These are phyloP conservation scores for Coniella lustricola DNA, from an alignment of 2,329 filamentous ascomycete species.

Conservation along the genomic window DNA sequence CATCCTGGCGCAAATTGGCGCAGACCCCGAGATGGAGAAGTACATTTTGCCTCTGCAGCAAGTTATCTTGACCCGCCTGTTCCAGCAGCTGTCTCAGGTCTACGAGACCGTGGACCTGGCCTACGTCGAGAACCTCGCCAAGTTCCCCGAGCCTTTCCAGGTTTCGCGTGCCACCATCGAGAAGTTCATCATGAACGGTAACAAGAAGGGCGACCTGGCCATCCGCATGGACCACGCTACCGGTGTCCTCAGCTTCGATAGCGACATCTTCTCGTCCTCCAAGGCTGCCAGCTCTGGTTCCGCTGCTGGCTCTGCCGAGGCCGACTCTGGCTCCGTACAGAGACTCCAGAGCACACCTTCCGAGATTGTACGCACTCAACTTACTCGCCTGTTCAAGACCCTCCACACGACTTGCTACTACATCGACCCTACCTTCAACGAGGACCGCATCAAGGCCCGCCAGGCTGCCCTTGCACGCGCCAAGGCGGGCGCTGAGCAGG, in stretches of 20 bases:
- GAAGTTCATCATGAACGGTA: conserved; percentile 99
- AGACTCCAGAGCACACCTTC: conserved; percentile 95
- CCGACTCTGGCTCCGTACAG: conserved; percentile 77
- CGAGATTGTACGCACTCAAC: conserved; percentile 92
- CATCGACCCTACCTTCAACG: conserved; percentile 83
- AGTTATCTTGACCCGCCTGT: conserved; percentile 94
- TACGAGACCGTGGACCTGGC: conserved; percentile 95
- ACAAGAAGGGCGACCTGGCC: conserved; percentile 97
- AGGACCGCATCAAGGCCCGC: conserved; percentile 71
- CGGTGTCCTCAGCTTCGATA: conserved; percentile 93
- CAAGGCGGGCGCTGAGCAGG: conserved; percentile 81
- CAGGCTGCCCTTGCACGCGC: conserved; percentile 74
- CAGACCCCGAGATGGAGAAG: conserved; percentile 92
- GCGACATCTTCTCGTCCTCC: conserved; percentile 94
- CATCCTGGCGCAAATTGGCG: conserved; percentile 87
- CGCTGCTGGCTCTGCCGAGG: conserved; percentile 78
- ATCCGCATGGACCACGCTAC: conserved; percentile 95
- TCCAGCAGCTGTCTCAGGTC: conserved; percentile 98
- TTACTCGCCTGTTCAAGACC: conserved; percentile 83
- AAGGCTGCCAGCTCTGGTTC: conserved; percentile 86
- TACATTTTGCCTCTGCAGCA: conserved; percentile 95
- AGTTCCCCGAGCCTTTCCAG: conserved; percentile 95
- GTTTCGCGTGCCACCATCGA: conserved; percentile 86
- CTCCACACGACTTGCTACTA: conserved; percentile 93
- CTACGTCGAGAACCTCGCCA: conserved; percentile 87